These are phyloP conservation scores for Russula compacta DNA, from an alignment of 768 basidiomycete species.

Conservation along the genomic window DNA sequence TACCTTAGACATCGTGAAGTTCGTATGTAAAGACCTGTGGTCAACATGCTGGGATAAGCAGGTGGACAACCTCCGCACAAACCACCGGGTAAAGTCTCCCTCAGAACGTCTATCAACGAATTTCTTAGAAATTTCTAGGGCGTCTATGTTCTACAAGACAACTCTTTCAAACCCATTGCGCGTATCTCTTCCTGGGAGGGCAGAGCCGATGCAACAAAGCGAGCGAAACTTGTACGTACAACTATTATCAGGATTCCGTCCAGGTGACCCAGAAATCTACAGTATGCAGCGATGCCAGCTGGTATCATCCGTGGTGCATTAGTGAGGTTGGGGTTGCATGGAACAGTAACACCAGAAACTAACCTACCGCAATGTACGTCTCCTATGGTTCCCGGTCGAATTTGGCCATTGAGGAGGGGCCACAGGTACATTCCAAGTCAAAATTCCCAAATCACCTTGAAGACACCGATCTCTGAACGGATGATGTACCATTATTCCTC, in stretches of 20 bases:
- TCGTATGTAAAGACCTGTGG: constrained; percentile 97
- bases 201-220: constrained; percentile 58
- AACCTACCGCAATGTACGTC: constrained; percentile 77
- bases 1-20: constrained; percentile 87
- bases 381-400: not conserved
- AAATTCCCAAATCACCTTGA: constrained; percentile 55
- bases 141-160: constrained; percentile 89
- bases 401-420: not conserved
- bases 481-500: not conserved
- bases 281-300: constrained; percentile 78
- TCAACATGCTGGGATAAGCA: constrained; percentile 87
- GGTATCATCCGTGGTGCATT: constrained; percentile 83
- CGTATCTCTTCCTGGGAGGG: constrained; percentile 78
- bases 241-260: not conserved
- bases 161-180: constrained; percentile 76
- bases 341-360: constrained; percentile 70
- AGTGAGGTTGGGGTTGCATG: constrained; percentile 64
- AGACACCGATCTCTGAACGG: not conserved
- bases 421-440: constrained; percentile 76
- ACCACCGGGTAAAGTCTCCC: constrained; percentile 62
- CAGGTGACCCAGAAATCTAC: not conserved
- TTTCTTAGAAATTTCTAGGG: constrained; percentile 41
- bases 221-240: constrained; percentile 56
- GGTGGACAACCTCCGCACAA: constrained; percentile 90
- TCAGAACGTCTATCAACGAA: not conserved